Evolutionary conservation across 2,329 filamentous ascomycete species (phyloP), one percentile per base, ranked within the genome.

Genomic region (Colletotrichum siamense): DNA sequence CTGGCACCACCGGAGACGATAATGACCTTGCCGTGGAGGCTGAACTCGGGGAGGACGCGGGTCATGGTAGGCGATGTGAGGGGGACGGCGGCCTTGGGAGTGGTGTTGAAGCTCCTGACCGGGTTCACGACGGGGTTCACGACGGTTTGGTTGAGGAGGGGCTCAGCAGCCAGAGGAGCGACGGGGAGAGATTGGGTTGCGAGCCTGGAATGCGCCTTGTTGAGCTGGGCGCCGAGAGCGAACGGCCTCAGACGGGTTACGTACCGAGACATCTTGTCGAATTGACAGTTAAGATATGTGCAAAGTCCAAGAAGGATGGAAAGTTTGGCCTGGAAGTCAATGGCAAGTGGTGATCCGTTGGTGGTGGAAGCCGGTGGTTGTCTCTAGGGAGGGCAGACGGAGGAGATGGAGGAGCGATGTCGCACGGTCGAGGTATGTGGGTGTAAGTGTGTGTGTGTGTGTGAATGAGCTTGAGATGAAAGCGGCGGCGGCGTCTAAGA

Each of bases 1-100:
- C 94, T 91, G 9, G 92, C 95, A 73, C 91, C 95, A 64, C 95
- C 95, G 3, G 94, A 94, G 24, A 98, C 94, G 61, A 96, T 85
- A 69, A 96, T 89, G 18, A 96, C 93, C 84, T 94, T 95, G 85
- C 92, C 91, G 78, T 91, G 89, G 78, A 98, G 89, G 81, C 90
- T 93, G 87, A 97, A 97, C 82, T 97, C 95, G 61, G 94, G 92
- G 67, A 96, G 84, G 15, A 84, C 77, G 34, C 82, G 70, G 8
- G 70, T 36, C 70, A 64, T 44, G 26, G 71, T 80, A 39, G 82
- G 73, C 26, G 78, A 69, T 44, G 72, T 75, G 18, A 74, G 22
- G 30, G 70, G 75, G 64, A 36, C 32, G 69, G 34, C 66, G 28
- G 28, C 70, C 36, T 73, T 73, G 65, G 74, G 59, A 49, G 32